Base-by-base conservation (phyloP, 169 alveolate genomes). In the Plasmodium vinckei region DNA sequence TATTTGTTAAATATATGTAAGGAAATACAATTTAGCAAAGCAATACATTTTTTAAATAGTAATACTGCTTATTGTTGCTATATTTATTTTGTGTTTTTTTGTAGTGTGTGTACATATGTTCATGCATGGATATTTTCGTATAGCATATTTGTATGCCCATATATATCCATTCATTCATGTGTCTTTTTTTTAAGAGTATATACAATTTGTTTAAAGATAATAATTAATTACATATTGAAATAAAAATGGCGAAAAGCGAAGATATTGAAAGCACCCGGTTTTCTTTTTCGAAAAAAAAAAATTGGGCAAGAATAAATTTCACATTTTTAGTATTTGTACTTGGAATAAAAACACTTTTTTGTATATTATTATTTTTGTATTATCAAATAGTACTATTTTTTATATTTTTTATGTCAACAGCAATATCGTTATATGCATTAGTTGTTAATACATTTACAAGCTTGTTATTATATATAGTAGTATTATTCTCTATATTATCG, bases 311-410 rank as follows among this genome's bases (percentile, higher is more conserved):
- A 77, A 77, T 77, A 51, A 61, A 64, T 64, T 77, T 77, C 65
- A 77, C 75, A 67, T 77, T 77, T 54, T 69, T 77, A 57, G 88
- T 77, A 42, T 77, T 77, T 64, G 73, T 77, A 65, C 56, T 77
- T 19, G 88, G 88, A 7, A 77, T 77, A 42, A 77, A 77, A 77
- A 77, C 88, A 6, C 67, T 77, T 3, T 77, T 77, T 63, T 77
- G 88, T 57, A 77, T 64, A 49, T 44, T 77, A 47, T 56, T 77
- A 51, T 77, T 57, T 64, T 9, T 77, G n/a, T 64, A 77, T 57
- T 33, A 77, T 39, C 73, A 77, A 63, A 46, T 77, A 68, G 47
- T 64, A 42, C 68, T 77, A 23, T 77, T 77, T 77, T 63, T 77
- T 17, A 51, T 77, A 15, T 77, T 77, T 56, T 77, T 77, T 13